A percentile compares a stretch with the other conserved stretches of the same genome.
Conservation (phyloP, 768 basidiomycete genomes). For the Nidularia sp. region DNA sequence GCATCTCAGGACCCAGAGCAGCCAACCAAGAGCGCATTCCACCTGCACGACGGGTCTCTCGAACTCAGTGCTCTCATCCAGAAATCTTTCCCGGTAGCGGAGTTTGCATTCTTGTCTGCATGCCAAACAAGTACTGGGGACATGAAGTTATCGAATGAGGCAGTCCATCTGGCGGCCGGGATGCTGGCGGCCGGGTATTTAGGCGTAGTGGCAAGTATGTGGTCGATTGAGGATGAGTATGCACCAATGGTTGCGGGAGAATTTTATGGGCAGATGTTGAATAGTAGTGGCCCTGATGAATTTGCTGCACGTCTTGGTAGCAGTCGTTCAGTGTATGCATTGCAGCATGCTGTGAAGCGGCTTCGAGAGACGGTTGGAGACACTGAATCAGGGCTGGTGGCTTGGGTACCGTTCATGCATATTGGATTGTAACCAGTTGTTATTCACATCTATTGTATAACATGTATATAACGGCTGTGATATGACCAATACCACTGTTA, state of each 20-base stretch:
- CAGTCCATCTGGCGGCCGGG: conserved; percentile 13
- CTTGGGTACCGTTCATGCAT: conserved; percentile 9
- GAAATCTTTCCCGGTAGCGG: conserved; percentile 2
- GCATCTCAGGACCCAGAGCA: conserved; percentile 4
- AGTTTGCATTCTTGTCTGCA: not conserved
- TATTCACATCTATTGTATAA: too few species aligned
- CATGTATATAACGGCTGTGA: too few species aligned
- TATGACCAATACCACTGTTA: too few species aligned
- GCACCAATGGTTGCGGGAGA: conserved; percentile 7
- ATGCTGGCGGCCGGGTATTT: conserved; percentile 13
- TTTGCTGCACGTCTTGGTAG: not conserved
- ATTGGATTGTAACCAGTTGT: conserved; percentile 3
- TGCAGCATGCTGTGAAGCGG: conserved; percentile 3
- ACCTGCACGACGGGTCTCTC: conserved; percentile 5
- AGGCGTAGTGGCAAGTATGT: conserved; percentile 13
- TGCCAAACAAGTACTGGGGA: conserved; percentile 12
- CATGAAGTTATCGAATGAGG: conserved; percentile 8
- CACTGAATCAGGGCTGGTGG: not conserved
- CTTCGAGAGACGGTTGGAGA: not conserved
- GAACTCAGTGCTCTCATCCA: conserved; percentile 8
- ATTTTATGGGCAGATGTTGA: conserved; percentile 1
- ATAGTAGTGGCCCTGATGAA: not conserved
- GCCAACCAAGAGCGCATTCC: conserved; percentile 9
- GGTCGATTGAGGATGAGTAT: conserved; percentile 9
- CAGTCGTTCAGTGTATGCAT: conserved; percentile 1